phyloP scores from a whole-genome alignment of 768 basidiomycete species.

The Leccinum ochraceum region DNA sequence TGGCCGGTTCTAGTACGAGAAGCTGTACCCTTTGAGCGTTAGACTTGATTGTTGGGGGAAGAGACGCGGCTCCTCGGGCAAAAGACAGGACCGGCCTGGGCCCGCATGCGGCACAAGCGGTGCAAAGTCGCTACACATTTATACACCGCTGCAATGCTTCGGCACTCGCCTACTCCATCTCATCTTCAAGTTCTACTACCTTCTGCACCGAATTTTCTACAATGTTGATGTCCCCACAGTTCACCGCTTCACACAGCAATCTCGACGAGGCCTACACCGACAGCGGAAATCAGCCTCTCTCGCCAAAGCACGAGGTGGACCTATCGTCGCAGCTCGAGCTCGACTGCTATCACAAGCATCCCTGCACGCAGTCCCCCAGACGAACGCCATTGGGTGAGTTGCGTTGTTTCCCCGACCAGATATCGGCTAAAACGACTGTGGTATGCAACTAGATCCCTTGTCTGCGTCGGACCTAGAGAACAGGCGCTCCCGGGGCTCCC shows the following conservation, averaged over 20 bases:
- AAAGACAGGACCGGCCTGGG: slow-evolving; percentile 8
- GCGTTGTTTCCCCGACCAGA: neutral
- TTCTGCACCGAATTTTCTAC: slow-evolving; percentile 3
- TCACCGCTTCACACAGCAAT: slow-evolving; percentile 3
- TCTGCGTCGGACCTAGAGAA: slow-evolving; percentile 27
- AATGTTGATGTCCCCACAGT: slow-evolving; percentile 24
- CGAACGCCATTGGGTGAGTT: slow-evolving; percentile 31
- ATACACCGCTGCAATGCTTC: slow-evolving; percentile 19
- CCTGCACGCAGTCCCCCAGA: slow-evolving; percentile 6
- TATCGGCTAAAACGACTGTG: slow-evolving; percentile 4
- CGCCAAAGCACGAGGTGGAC: slow-evolving; percentile 26
- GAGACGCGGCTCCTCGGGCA: slow-evolving; percentile 6
- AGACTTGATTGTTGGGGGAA: neutral
- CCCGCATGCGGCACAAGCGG: slow-evolving; percentile 26
- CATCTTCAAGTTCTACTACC: slow-evolving; percentile 10
- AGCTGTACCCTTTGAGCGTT: slow-evolving; percentile 12
- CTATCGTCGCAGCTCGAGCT: slow-evolving; percentile 10
- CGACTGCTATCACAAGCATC: slow-evolving; percentile 25
- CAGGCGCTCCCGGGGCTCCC: slow-evolving; percentile 5
- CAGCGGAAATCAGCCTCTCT: slow-evolving; percentile 16
- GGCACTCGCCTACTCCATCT: slow-evolving; percentile 12
- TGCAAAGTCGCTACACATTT: slow-evolving; percentile 28
- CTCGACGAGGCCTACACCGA: slow-evolving; percentile 4
- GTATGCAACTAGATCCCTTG: slow-evolving; percentile 27
- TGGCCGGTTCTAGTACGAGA: slow-evolving; percentile 5